Evolutionary conservation across 192 early-diverging fungal genomes (phyloP).

Genomic region (Linderina pennispora): DNA sequence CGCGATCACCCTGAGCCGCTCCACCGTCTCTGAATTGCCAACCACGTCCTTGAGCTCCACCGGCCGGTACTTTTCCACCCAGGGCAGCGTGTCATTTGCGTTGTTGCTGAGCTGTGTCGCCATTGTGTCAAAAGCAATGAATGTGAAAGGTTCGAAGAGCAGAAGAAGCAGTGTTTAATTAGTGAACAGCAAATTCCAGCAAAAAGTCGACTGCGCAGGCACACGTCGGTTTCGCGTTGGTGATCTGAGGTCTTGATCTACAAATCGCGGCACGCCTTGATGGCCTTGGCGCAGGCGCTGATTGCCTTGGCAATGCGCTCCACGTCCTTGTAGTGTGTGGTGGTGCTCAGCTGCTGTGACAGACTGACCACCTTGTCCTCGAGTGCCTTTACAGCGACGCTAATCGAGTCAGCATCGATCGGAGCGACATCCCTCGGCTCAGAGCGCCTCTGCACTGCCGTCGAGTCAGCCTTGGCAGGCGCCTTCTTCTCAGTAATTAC

Average conservation of each 20-base stretch:
- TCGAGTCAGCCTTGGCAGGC: no score
- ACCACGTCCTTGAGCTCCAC: constrained; percentile 80
- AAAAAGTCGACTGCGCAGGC: no score
- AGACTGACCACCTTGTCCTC: constrained; percentile 16
- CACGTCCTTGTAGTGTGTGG: constrained; percentile 13
- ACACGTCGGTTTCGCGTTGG: no score
- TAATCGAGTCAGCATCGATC: background rate
- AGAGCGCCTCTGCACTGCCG: no score
- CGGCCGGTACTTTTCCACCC: constrained; percentile 93
- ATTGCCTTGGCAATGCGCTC: constrained; percentile 16
- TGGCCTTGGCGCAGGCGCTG: constrained; percentile 14
- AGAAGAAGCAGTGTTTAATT: no score
- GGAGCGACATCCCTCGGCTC: no score
- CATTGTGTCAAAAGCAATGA: no score
- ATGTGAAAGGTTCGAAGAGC: no score
- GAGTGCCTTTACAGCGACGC: constrained; percentile 13
- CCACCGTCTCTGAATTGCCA: constrained; percentile 90
- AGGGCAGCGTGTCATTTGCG: no score
- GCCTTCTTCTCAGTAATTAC: background rate
- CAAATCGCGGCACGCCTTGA: constrained; percentile 9
- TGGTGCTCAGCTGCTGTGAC: constrained; percentile 9
- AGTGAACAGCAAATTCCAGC: no score
- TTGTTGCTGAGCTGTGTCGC: no score
- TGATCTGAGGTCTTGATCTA: no score
- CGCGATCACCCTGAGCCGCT: constrained; percentile 78